A percentile compares a stretch with the other conserved stretches of the same genome.
These are phyloP conservation scores for Ganoderma resinaceum DNA, from an alignment of 1,284 basidiomycete genomes.

Conservation along the genomic window DNA sequence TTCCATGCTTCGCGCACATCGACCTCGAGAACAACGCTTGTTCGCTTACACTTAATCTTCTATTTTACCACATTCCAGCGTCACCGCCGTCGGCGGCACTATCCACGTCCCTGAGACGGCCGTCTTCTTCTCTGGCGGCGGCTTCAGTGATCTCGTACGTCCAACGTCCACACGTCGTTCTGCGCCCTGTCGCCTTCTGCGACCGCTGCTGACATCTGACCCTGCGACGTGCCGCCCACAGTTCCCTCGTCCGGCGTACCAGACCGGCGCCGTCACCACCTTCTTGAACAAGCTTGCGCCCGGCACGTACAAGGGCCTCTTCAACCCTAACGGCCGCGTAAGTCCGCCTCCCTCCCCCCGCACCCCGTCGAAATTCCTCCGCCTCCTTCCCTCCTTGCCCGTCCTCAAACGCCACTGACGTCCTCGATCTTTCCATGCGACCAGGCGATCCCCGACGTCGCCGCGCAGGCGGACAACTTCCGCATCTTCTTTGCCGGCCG, in stretches of 20 bases:
- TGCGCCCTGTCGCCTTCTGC: background rate
- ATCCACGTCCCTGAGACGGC: constrained; percentile 63
- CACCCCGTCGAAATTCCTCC: background rate
- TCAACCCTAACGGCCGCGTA: constrained; percentile 54
- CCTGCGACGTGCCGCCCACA: constrained; percentile 32
- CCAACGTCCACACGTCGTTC: constrained; percentile 23
- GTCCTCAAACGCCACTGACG: background rate
- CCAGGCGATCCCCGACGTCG: constrained; percentile 47
- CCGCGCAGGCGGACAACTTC: constrained; percentile 47
- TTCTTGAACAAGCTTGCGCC: constrained; percentile 55
- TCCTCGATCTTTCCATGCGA: background rate
- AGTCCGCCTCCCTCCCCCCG: background rate
- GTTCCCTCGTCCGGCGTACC: constrained; percentile 65
- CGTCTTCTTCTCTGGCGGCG: constrained; percentile 67
- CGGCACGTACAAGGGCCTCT: constrained; percentile 62
- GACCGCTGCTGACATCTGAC: background rate
- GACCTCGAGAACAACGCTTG: background rate
- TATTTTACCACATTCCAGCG: constrained; percentile 36
- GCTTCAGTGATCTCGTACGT: constrained; percentile 67
- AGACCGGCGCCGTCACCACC: constrained; percentile 48
- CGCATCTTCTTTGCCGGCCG: constrained; percentile 38
- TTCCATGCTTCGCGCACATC: background rate
- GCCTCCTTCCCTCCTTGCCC: background rate
- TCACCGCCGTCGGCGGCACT: constrained; percentile 70
- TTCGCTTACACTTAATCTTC: background rate